Conservation (phyloP, 2,329 filamentous ascomycete genomes). For the Furcasterigmium furcatum region DNA sequence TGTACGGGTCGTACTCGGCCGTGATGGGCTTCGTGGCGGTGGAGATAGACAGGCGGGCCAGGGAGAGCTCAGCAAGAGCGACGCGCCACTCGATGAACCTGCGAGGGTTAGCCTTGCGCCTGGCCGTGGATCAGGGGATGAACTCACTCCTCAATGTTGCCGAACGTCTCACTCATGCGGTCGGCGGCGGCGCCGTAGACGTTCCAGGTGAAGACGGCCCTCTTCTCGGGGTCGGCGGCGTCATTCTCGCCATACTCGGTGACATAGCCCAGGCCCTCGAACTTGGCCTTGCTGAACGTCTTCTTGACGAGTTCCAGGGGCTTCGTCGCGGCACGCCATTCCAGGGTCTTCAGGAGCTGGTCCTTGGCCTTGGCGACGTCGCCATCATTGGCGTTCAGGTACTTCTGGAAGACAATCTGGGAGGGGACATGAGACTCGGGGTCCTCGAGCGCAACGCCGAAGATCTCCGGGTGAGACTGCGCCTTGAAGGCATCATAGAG, state of each 20-base stretch:
- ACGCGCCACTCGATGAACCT: slow-evolving; percentile 90
- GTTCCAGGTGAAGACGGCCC: slow-evolving; percentile 81
- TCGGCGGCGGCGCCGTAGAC: slow-evolving; percentile 85
- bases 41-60: slow-evolving; percentile 69
- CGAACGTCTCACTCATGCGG: slow-evolving; percentile 79
- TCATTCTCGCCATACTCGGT: slow-evolving; percentile 61
- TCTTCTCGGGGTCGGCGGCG: slow-evolving; percentile 37
- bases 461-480: slow-evolving; percentile 73
- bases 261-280: slow-evolving; percentile 76
- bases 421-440: slow-evolving; percentile 64
- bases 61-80: slow-evolving; percentile 82
- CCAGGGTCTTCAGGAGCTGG: slow-evolving; percentile 75
- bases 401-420: slow-evolving; percentile 86
- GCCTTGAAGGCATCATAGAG: slow-evolving; percentile 53
- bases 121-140: background rate
- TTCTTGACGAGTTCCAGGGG: slow-evolving; percentile 63
- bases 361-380: slow-evolving; percentile 70
- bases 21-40: slow-evolving; percentile 69
- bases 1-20: slow-evolving; percentile 77
- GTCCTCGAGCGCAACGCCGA: slow-evolving; percentile 69
- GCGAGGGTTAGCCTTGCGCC: background rate
- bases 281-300: slow-evolving; percentile 67
- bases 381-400: slow-evolving; percentile 83
- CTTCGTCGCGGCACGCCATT: slow-evolving; percentile 78
- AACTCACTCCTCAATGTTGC: slow-evolving; percentile 73